These are phyloP conservation scores for Citrus glauca DNA, from an alignment of 345 rosid species.

Conservation along the genomic window DNA sequence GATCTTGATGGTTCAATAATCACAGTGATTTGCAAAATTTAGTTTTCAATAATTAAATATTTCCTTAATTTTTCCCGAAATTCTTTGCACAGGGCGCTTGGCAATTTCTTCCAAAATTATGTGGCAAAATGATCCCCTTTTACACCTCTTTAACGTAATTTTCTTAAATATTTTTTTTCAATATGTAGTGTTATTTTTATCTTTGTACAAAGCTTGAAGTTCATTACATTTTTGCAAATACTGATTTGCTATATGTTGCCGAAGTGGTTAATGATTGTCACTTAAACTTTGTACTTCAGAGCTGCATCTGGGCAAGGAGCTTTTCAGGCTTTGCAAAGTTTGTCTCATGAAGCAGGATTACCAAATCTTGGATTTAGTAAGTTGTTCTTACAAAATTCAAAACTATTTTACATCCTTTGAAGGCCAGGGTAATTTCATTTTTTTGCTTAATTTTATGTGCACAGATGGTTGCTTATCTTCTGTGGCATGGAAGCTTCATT, in stretches of 20 bases:
- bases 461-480: constrained; percentile 51
- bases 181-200: background rate
- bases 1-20: background rate
- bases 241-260: background rate
- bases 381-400: constrained; percentile 20
- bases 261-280: constrained; percentile 9
- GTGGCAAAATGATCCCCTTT: background rate
- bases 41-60: background rate
- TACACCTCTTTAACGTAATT: background rate
- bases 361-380: constrained; percentile 59
- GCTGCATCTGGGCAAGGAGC: constrained; percentile 91
- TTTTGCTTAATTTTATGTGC: background rate
- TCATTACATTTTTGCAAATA: background rate
- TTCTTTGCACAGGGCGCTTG: background rate
- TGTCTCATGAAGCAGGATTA: constrained; percentile 67
- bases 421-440: background rate
- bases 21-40: background rate
- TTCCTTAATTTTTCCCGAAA: background rate
- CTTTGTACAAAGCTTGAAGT: background rate
- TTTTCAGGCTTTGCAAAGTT: constrained; percentile 65
- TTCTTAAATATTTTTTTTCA: background rate
- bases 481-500: constrained; percentile 88
- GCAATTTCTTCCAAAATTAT: background rate
- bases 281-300: constrained; percentile 39
- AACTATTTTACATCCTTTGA: background rate